Evolutionary conservation across 2,329 filamentous ascomycete species (phyloP).

Genomic region (Mollisiaceae sp.): DNA sequence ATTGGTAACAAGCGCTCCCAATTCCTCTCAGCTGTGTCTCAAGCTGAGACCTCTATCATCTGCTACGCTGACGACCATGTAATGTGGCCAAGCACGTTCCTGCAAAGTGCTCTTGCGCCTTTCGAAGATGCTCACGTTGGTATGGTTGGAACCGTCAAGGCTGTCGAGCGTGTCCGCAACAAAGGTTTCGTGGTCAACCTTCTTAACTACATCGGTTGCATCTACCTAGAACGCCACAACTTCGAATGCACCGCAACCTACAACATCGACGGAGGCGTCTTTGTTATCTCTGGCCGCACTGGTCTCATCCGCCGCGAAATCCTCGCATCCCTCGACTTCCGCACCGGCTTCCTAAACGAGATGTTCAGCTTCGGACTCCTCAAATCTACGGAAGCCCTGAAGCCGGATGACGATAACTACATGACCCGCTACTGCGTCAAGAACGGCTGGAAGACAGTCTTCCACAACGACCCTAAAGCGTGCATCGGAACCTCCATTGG

Average conservation of each 20-base stretch:
- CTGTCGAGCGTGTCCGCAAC: neutral
- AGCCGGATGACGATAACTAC: slow-evolving; percentile 65
- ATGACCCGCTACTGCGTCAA: slow-evolving; percentile 59
- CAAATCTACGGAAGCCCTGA: slow-evolving; percentile 53
- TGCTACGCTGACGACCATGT: slow-evolving; percentile 28
- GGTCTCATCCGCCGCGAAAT: slow-evolving; percentile 56
- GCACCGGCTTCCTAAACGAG: slow-evolving; percentile 53
- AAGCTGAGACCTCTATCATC: slow-evolving; percentile 18
- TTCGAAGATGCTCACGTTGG: slow-evolving; percentile 25
- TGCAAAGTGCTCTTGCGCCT: slow-evolving; percentile 21
- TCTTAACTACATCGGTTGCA: slow-evolving; percentile 60
- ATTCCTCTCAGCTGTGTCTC: slow-evolving; percentile 17
- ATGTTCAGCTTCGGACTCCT: slow-evolving; percentile 47
- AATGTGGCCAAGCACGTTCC: slow-evolving; percentile 25
- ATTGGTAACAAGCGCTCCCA: slow-evolving; percentile 24
- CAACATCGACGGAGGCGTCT: slow-evolving; percentile 62
- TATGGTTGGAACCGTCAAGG: slow-evolving; percentile 1
- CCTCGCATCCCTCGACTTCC: slow-evolving; percentile 51
- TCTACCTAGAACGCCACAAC: slow-evolving; percentile 67
- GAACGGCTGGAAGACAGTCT: slow-evolving; percentile 56
- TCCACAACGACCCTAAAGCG: slow-evolving; percentile 57
- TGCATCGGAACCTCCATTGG: neutral
- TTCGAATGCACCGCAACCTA: slow-evolving; percentile 63
- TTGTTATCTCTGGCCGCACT: slow-evolving; percentile 63
- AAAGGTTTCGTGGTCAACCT: slow-evolving; percentile 20